phyloP scores from a whole-genome alignment of 495 filamentous ascomycete genomes.

The Neurospora discreta region DNA sequence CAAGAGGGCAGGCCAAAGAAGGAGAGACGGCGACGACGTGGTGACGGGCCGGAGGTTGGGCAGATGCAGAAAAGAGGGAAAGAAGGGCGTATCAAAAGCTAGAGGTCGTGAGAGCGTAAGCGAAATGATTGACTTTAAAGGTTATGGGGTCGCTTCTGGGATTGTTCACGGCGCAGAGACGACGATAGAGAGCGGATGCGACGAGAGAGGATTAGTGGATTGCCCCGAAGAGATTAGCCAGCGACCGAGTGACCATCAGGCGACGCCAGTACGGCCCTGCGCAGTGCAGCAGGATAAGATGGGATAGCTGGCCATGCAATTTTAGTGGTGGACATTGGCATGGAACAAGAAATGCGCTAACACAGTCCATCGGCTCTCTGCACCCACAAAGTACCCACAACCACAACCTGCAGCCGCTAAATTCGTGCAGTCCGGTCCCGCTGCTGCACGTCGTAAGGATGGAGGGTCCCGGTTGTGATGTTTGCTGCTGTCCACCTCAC shows the following conservation, averaged over 20 bases:
- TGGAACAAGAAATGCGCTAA: slow-evolving; percentile 7
- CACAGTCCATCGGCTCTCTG: slow-evolving; percentile 11
- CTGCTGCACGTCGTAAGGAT: slow-evolving; percentile 7
- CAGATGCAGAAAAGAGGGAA: slow-evolving; percentile 14
- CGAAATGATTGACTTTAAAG: slow-evolving; percentile 37
- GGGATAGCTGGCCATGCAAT: slow-evolving; percentile 4
- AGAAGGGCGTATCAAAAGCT: slow-evolving; percentile 24
- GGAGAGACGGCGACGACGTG: slow-evolving; percentile 7
- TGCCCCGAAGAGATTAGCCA: slow-evolving; percentile 30
- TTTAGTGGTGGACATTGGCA: not conserved
- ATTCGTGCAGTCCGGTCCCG: slow-evolving; percentile 17
- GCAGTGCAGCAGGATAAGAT: slow-evolving; percentile 4
- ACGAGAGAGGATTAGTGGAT: slow-evolving; percentile 22
- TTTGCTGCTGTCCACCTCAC: not conserved
- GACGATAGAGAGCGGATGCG: slow-evolving; percentile 15
- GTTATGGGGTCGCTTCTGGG: slow-evolving; percentile 30
- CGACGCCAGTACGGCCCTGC: not conserved
- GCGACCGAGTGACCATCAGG: slow-evolving; percentile 6
- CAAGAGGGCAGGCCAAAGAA: slow-evolving; percentile 13
- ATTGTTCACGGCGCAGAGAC: slow-evolving; percentile 22
- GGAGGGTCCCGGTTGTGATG: not conserved
- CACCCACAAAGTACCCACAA: slow-evolving; percentile 6
- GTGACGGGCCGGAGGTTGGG: slow-evolving; percentile 18
- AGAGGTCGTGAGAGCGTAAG: slow-evolving; percentile 33
- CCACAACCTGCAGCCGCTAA: slow-evolving; percentile 4